phyloP scores from a whole-genome alignment of 2,329 filamentous ascomycete species.

The Phialophora macrospora region DNA sequence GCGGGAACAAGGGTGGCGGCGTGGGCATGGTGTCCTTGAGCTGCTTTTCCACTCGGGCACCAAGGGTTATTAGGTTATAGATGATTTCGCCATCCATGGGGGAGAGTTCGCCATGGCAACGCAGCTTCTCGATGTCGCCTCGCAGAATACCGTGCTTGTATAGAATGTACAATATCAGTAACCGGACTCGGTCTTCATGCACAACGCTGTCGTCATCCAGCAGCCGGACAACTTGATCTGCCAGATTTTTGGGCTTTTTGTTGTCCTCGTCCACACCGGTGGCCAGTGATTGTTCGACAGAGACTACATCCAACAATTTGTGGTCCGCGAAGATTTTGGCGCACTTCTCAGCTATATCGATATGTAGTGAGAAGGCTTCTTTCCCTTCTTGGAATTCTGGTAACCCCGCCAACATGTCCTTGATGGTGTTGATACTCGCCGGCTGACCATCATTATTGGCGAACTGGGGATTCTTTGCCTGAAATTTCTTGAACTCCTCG shows the following conservation, averaged over 20 bases:
- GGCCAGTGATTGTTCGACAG: slow-evolving; percentile 85
- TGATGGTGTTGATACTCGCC: slow-evolving; percentile 84
- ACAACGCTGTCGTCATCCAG: slow-evolving; percentile 80
- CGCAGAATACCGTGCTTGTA: slow-evolving; percentile 83
- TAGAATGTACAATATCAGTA: slow-evolving; percentile 83
- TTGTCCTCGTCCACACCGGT: slow-evolving; percentile 93
- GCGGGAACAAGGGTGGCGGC: slow-evolving; percentile 69
- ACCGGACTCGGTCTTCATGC: slow-evolving; percentile 75
- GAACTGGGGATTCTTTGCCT: slow-evolving; percentile 90
- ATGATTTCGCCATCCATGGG: slow-evolving; percentile 74
- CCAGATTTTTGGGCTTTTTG: slow-evolving; percentile 85
- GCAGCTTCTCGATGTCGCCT: slow-evolving; percentile 81
- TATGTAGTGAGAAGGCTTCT: slow-evolving; percentile 88
- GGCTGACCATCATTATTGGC: slow-evolving; percentile 72
- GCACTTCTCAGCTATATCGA: slow-evolving; percentile 96
- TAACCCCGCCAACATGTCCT: slow-evolving; percentile 93
- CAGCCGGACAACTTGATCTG: slow-evolving; percentile 83
- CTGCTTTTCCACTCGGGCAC: slow-evolving; percentile 71
- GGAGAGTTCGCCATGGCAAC: slow-evolving; percentile 80
- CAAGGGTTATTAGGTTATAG: slow-evolving; percentile 76
- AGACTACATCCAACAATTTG: slow-evolving; percentile 84
- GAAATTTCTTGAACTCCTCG: slow-evolving; percentile 88
- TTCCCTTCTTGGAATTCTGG: slow-evolving; percentile 96
- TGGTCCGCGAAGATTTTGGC: slow-evolving; percentile 89
- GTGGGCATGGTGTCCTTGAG: slow-evolving; percentile 77